Evolutionary conservation across 108 stramenopile species (phyloP).

Genomic region (Epithemia pelagica): DNA sequence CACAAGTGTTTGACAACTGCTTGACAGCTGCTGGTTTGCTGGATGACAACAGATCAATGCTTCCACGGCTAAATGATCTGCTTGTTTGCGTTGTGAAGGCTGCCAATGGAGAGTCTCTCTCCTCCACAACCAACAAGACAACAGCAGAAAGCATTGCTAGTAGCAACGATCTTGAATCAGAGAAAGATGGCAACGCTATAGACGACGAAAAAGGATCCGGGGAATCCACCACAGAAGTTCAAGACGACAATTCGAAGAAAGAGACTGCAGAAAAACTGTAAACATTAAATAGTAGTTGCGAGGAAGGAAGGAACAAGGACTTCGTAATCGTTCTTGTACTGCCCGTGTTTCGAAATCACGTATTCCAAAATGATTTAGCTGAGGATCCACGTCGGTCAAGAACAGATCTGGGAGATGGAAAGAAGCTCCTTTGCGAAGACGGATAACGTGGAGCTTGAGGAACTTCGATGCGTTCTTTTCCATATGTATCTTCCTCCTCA

Average conservation of each 20-base stretch:
- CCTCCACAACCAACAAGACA: not conserved
- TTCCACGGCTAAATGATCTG: slow-evolving; percentile 89
- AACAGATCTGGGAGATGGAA: not conserved
- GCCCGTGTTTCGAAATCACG: not conserved
- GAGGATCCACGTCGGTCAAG: not conserved
- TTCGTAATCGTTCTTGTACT: too few species aligned
- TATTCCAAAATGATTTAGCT: not conserved
- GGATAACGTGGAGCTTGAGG: not conserved
- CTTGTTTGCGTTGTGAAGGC: slow-evolving; percentile 72
- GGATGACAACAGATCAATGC: slow-evolving; percentile 93
- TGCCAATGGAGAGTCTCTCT: slow-evolving; percentile 16
- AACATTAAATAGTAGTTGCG: too few species aligned
- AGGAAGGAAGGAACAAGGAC: too few species aligned
- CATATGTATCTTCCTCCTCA: too few species aligned
- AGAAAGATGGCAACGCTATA: too few species aligned
- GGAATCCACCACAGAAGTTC: too few species aligned
- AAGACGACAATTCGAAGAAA: too few species aligned
- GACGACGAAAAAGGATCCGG: too few species aligned
- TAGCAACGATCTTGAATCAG: too few species aligned
- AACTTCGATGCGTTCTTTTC: too few species aligned
- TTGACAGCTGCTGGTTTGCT: slow-evolving; percentile 94
- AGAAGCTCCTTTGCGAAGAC: not conserved
- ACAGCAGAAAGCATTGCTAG: not conserved
- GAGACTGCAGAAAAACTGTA: too few species aligned
- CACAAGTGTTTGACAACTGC: slow-evolving; percentile 97